Conservation (phyloP, 148 eudicot genomes). For the Cornus controversa region DNA sequence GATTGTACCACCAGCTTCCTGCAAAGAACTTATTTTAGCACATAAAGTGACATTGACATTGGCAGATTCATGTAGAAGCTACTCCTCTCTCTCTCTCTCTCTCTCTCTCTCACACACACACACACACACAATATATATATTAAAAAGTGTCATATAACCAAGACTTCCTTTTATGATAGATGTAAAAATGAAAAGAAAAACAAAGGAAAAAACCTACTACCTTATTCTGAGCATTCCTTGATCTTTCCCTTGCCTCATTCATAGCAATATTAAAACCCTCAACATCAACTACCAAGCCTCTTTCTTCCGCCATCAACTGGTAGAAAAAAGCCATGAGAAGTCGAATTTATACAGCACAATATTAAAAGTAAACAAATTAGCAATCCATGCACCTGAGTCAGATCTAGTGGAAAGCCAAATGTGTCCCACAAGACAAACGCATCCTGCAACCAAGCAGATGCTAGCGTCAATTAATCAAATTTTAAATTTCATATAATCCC, state of each 20-base stretch:
- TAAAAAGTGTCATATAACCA: not conserved
- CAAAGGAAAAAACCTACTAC: conserved; percentile 26
- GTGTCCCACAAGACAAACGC: conserved; percentile 97
- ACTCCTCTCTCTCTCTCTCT: not conserved
- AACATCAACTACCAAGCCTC: conserved; percentile 72
- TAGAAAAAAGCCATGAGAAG: not conserved
- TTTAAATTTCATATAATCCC: not conserved
- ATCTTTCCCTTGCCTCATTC: conserved; percentile 90
- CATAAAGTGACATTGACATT: conserved; percentile 5
- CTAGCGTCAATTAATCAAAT: not conserved
- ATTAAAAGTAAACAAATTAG: not conserved
- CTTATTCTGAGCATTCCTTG: conserved; percentile 85
- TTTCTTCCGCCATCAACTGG: conserved; percentile 98
- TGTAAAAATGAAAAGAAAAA: not conserved
- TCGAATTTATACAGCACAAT: not conserved
- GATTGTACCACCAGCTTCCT: conserved; percentile 82
- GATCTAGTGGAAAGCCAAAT: conserved; percentile 88
- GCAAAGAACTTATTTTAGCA: conserved; percentile 20
- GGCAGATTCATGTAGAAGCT: not conserved
- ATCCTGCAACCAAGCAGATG: conserved; percentile 61
- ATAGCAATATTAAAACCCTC: conserved; percentile 73
- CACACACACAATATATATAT: too few species aligned
- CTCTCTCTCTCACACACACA: too few species aligned
- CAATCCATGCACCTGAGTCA: conserved; percentile 73
- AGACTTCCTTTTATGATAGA: not conserved